phyloP scores from a whole-genome alignment of 2,329 filamentous ascomycete species.

The Exserohilum rostratum region DNA sequence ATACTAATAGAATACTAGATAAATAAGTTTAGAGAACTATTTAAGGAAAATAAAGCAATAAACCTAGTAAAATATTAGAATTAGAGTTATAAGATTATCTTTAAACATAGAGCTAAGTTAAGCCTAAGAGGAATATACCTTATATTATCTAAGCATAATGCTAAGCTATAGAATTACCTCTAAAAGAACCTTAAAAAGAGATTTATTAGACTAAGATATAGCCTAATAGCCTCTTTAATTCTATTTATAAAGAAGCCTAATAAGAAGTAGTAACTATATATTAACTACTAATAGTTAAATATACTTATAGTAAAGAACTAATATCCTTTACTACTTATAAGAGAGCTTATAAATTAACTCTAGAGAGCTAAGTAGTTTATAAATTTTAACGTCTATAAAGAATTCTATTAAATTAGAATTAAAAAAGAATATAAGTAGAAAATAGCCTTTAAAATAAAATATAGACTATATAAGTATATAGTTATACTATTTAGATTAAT shows the following conservation, averaged over 20 bases:
- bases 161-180: not conserved
- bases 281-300: not conserved
- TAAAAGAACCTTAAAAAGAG: slow-evolving; percentile 1
- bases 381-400: not conserved
- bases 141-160: not conserved
- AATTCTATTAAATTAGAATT: not conserved
- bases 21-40: not conserved
- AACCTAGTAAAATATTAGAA: not conserved
- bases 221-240: not conserved
- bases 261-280: not conserved
- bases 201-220: not conserved
- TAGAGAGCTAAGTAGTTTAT: slow-evolving; percentile 1
- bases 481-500: not conserved
- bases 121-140: slow-evolving; percentile 1
- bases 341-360: not conserved
- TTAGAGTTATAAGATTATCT: not conserved
- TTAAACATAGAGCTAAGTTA: not conserved
- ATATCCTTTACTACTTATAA: not conserved
- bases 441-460: not conserved
- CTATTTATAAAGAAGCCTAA: not conserved
- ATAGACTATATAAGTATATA: not conserved
- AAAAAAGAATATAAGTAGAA: not conserved
- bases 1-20: not conserved
- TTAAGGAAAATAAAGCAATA: not conserved
- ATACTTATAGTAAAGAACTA: not conserved